Evolutionary conservation across 805 yeast genomes (phyloP).

Genomic region (Sugiyamaella americana): DNA sequence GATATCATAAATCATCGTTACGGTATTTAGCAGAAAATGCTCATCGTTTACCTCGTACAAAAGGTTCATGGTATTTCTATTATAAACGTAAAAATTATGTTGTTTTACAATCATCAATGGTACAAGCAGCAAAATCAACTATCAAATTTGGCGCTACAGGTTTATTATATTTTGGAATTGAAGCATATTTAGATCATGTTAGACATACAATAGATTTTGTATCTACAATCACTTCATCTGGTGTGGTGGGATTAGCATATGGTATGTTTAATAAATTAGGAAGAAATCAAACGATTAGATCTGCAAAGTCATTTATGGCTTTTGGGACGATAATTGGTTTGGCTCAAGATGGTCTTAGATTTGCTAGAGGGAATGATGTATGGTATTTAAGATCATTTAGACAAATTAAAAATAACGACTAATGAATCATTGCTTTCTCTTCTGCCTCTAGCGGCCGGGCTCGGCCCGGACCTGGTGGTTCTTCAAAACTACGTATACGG

Average conservation of each 20-base stretch:
- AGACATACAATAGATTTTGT: conserved; percentile 53
- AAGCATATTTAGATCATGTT: conserved; percentile 51
- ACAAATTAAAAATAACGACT: not conserved
- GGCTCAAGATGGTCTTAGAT: conserved; percentile 58
- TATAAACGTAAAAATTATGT: conserved; percentile 79
- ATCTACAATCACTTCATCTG: conserved; percentile 56
- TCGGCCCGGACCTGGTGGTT: too few relatives aligned
- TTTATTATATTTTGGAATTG: conserved; percentile 50
- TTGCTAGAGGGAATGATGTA: conserved; percentile 51
- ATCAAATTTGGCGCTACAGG: conserved; percentile 41
- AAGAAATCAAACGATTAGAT: conserved; percentile 26
- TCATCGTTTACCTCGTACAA: conserved; percentile 68
- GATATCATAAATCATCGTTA: conserved; percentile 49
- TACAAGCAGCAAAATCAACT: conserved; percentile 41
- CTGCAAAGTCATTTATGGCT: conserved; percentile 44
- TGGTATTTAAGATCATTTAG: conserved; percentile 47
- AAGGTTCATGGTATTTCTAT: conserved; percentile 84
- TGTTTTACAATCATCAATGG: conserved; percentile 51
- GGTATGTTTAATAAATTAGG: conserved; percentile 38
- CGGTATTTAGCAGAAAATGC: conserved; percentile 73
- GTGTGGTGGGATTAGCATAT: conserved; percentile 45
- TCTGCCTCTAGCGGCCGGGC: too few relatives aligned
- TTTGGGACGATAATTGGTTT: conserved; percentile 60
- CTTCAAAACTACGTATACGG: too few relatives aligned
- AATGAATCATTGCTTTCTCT: too few relatives aligned